Evolutionary conservation across 345 rosid species (phyloP), one percentile per base, ranked within the genome.

Genomic region (Pugionium dolabratum): DNA sequence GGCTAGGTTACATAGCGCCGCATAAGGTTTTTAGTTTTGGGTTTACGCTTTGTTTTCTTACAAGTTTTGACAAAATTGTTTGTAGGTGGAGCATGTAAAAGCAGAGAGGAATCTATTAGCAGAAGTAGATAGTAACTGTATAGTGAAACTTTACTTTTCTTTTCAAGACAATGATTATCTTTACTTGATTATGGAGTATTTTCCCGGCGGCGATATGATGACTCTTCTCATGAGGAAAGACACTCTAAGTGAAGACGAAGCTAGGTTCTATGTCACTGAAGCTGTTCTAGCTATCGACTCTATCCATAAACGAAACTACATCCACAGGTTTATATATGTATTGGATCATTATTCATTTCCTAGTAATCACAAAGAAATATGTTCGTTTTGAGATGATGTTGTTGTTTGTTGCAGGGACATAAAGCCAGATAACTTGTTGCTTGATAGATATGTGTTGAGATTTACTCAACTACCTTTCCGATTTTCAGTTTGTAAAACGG

Each of bases 161-260:
- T 91, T 91, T 74, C 98, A 91, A 80, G 98, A 91, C 74, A 84
- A 91, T 7, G 98, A 87, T 35, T 91, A 70, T 75, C 90, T 91
- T 72, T 89, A 91, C 67, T 87, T 91, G 70, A 85, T 91, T 44
- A 91, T 91, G 98, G 98, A 92, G 76, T 92, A 89, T 78, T 80
- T 92, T 61, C 96, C 98, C 44, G 98, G 96, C 40, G 98, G 98
- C 45, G 98, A 89, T 78, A 84, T 92, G 96, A 92, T 92, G 98
- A 89, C 98, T 54, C 81, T 92, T 69, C 84, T 92, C 18, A 92
- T 89, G 98, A 84, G 98, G 71, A 89, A 92, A 81, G 98, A 92
- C 80, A 92, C 82, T 45, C 76, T 92, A 81, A 85, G 81, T 49
- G 98, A 92, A 72, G 81, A 83, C 70, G 98, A 89, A 81, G 88